Evolutionary conservation across 805 yeast genomes (phyloP), one percentile per base, ranked within the genome.

Genomic region (Kregervanrija delftensis): DNA sequence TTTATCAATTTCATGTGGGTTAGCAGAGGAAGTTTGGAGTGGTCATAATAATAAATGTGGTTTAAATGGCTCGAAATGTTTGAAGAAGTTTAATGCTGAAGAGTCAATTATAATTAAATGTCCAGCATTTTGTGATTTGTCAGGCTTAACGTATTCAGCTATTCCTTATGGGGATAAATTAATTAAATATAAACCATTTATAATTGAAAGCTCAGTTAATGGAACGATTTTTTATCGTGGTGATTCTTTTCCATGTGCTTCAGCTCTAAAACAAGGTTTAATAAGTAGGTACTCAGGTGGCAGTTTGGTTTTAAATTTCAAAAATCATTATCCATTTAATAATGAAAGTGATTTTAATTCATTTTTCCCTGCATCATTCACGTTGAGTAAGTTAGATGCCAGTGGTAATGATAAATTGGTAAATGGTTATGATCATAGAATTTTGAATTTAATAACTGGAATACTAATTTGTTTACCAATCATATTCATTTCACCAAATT

Each of bases 201-300:
- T 79, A 31, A 75, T 90, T 22, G 96, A 96, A 2, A 95, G 96
- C 13, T 11, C 10, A 90, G 90, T 1, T 57, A 56, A 14, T 39
- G 37, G n/a, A 51, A 56, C 8, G 54, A 51, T 2, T 22, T 22
- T 90, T 0, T 90, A 88, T 58, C 70, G 98, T 50, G 90, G 87
- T 0, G 98, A 90, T 64, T 86, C 96, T 1, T 89, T 71, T 54
- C 82, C 91, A 0, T 90, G 98, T 60, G 91, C 89, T 0, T 84
- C 96, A 2, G 97, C 93, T 0, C 77, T 86, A 4, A 96, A 90
- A 62, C 80, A 90, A 2, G 96, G 96, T 1, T 61, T 81, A 0
- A 66, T 89, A 1, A 82, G 93, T 0, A 82, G 91, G 11, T 56
- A 71, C 28, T 67, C 66, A 46, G 98, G 98, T 2, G 48, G 48